These are phyloP conservation scores for Cylindrotheca closterium DNA, from an alignment of 108 stramenopile species.

Conservation along the genomic window DNA sequence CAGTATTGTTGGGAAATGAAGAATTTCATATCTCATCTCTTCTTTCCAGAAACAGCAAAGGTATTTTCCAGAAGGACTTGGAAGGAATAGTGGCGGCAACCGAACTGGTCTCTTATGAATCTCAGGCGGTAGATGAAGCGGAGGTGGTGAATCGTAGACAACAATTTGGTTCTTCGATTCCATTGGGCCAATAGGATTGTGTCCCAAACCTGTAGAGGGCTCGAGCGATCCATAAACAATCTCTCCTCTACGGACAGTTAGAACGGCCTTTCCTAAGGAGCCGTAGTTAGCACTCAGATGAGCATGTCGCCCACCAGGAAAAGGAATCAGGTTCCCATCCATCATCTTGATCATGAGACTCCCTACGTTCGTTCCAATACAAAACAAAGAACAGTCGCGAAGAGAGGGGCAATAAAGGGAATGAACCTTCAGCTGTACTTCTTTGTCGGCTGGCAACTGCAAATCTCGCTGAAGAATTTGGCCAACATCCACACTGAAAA, in stretches of 20 bases:
- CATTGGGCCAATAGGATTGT: slow-evolving; percentile 26
- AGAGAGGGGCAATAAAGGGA: slow-evolving; percentile 21
- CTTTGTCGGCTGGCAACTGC: slow-evolving; percentile 5
- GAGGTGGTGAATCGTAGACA: slow-evolving; percentile 51
- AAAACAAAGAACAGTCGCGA: slow-evolving; percentile 24
- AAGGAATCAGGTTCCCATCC: slow-evolving; percentile 31
- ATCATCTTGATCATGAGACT: slow-evolving; percentile 34
- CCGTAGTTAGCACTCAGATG: slow-evolving; percentile 50
- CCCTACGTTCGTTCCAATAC: slow-evolving; percentile 37
- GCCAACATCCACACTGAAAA: slow-evolving; percentile 22
- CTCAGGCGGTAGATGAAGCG: slow-evolving; percentile 43
- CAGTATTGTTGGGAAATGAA: slow-evolving; percentile 57
- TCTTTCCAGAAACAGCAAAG: slow-evolving; percentile 66
- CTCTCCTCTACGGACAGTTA: slow-evolving; percentile 27
- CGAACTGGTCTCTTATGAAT: slow-evolving; percentile 43
- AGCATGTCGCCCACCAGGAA: slow-evolving; percentile 35
- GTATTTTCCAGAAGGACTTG: slow-evolving; percentile 70
- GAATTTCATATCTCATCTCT: slow-evolving; percentile 73
- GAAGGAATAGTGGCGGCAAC: slow-evolving; percentile 53
- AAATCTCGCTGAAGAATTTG: slow-evolving; percentile 28
- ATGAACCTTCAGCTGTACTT: slow-evolving; percentile 25
- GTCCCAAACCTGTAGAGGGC: slow-evolving; percentile 7
- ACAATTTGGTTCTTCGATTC: slow-evolving; percentile 26
- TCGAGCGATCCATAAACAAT: slow-evolving; percentile 41
- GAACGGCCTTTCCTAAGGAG: slow-evolving; percentile 29